phyloP scores from a whole-genome alignment of 2,329 filamentous ascomycete genomes.

The Aquanectria penicillioides region DNA sequence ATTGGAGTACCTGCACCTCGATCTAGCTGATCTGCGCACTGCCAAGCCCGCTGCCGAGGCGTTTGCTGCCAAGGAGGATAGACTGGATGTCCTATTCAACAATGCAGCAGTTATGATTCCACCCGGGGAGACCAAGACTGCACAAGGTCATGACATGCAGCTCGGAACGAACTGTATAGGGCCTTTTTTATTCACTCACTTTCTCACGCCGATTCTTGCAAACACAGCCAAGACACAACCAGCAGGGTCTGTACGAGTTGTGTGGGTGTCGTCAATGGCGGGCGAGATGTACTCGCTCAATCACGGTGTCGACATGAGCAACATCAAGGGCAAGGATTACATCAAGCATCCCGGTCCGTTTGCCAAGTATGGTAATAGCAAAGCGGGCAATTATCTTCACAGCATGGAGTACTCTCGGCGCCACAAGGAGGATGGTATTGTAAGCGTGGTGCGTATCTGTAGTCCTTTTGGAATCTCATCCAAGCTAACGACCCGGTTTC shows the following conservation, averaged over 20 bases:
- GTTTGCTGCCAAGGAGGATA: not conserved
- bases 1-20: not conserved
- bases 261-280: slow-evolving; percentile 38
- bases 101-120: slow-evolving; percentile 55
- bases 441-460: slow-evolving; percentile 6
- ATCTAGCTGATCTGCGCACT: not conserved
- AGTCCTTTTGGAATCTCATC: not conserved
- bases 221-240: slow-evolving; percentile 44
- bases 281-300: not conserved
- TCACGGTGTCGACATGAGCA: slow-evolving; percentile 15
- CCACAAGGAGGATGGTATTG: not conserved
- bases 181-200: slow-evolving; percentile 50
- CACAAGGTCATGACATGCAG: slow-evolving; percentile 52
- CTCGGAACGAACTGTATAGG: slow-evolving; percentile 53
- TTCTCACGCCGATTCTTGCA: slow-evolving; percentile 35
- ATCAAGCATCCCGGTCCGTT: not conserved
- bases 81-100: slow-evolving; percentile 43
- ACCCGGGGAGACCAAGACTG: slow-evolving; percentile 48
- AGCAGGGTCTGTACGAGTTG: slow-evolving; percentile 38
- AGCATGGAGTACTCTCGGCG: slow-evolving; percentile 6
- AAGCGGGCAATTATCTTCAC: slow-evolving; percentile 29
- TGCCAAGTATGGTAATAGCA: slow-evolving; percentile 27
- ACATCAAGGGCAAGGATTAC: slow-evolving; percentile 25
- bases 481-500: too few species aligned
- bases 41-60: not conserved